phyloP scores from a whole-genome alignment of 2,329 filamentous ascomycete genomes.

The Beauveria medogensis region DNA sequence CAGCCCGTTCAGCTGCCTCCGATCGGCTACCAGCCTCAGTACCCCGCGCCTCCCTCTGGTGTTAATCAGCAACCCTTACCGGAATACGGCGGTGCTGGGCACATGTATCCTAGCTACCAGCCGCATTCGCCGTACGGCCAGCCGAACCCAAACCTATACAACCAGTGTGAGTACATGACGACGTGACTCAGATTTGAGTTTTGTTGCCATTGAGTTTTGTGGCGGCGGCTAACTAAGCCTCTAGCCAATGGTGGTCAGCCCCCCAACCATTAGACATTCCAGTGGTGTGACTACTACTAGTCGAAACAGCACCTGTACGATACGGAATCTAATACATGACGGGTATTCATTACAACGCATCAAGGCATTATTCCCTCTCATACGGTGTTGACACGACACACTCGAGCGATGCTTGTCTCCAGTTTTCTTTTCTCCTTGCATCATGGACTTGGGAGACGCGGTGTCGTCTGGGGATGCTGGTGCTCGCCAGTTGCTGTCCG shows the following conservation, averaged over 20 bases:
- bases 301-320: neutral
- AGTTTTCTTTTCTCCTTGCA: neutral
- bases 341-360: neutral
- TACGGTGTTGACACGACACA: neutral
- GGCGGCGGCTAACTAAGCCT: neutral
- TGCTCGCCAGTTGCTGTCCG: neutral
- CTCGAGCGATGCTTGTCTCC: neutral
- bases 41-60: conserved; percentile 45
- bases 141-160: conserved; percentile 45
- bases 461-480: conserved; percentile 6
- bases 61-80: conserved; percentile 37
- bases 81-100: conserved; percentile 37
- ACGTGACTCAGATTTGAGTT: neutral
- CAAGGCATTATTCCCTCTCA: neutral
- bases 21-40: conserved; percentile 58
- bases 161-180: conserved; percentile 30
- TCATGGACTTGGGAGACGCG: conserved; percentile 3
- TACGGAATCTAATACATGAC: neutral
- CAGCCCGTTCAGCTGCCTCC: conserved; percentile 52
- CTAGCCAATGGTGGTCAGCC: conserved; percentile 12
- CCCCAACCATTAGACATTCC: neutral
- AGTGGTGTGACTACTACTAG: neutral
- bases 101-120: conserved; percentile 42
- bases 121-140: conserved; percentile 43
- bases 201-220: neutral